Conservation (phyloP, 306 rosid species). For the Vigna unguiculata region DNA sequence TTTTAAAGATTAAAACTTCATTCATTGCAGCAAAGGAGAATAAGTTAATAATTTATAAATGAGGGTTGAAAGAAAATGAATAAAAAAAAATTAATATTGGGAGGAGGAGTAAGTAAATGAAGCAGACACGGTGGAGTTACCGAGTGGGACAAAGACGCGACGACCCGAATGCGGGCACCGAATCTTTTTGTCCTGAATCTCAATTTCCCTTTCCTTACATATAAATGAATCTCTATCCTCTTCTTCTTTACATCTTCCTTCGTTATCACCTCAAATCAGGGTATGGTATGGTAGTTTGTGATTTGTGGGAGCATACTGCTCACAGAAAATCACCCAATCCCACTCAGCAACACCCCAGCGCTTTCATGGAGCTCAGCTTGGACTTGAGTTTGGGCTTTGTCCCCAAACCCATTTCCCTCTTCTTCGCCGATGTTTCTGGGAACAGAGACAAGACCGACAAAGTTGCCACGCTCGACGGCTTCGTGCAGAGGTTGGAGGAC, state of each 20-base stretch:
- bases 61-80: neutral
- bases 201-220: conserved; percentile 35
- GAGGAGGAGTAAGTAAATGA: neutral
- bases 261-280: conserved; percentile 45
- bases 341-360: neutral
- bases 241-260: conserved; percentile 31
- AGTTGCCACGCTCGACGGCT: conserved; percentile 57
- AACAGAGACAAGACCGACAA: conserved; percentile 50
- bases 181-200: conserved; percentile 74
- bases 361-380: conserved; percentile 62
- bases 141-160: conserved; percentile 68
- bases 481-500: conserved; percentile 61
- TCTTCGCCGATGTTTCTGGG: conserved; percentile 52
- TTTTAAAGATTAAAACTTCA: too few species aligned
- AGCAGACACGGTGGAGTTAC: neutral
- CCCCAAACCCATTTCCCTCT: conserved; percentile 63
- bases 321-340: neutral
- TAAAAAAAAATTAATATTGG: neutral
- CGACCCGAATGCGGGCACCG: conserved; percentile 60
- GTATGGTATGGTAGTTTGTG: conserved; percentile 4
- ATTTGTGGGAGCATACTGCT: neutral
- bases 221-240: conserved; percentile 45
- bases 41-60: too few species aligned
- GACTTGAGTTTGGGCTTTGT: conserved; percentile 59
- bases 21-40: too few species aligned